A percentile compares a stretch with the other conserved stretches of the same genome.
phyloP scores from a whole-genome alignment of 257 asterid genomes.

The Craterostigma plantagineum region DNA sequence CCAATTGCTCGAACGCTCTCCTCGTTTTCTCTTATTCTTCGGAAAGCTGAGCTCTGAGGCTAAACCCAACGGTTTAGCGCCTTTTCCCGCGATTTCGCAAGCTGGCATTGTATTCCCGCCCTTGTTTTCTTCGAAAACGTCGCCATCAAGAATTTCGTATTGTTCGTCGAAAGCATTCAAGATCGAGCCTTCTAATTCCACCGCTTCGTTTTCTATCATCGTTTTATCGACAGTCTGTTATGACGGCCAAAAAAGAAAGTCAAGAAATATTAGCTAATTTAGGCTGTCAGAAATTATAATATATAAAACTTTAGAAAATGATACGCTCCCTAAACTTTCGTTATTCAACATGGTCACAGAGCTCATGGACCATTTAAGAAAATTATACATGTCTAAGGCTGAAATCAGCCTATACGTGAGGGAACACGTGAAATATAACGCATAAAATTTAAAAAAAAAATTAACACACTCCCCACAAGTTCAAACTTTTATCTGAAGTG shows the following conservation, averaged over 20 bases:
- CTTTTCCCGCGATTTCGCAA: constrained; percentile 14
- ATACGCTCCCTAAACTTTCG: too few species aligned
- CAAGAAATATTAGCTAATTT: neutral
- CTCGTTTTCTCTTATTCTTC: constrained; percentile 62
- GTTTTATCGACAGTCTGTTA: constrained; percentile 73
- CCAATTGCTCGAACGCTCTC: constrained; percentile 72
- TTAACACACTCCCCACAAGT: too few species aligned
- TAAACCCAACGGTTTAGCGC: constrained; percentile 20
- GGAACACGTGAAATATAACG: too few species aligned
- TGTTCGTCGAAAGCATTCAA: constrained; percentile 2
- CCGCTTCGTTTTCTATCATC: constrained; percentile 35
- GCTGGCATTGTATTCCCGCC: constrained; percentile 38
- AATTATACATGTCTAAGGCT: too few species aligned
- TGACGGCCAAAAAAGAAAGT: neutral
- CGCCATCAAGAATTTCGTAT: too few species aligned
- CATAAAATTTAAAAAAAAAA: too few species aligned
- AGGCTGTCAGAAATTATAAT: neutral
- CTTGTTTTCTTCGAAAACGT: constrained; percentile 25
- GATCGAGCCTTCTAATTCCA: constrained; percentile 27
- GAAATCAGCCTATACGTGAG: too few species aligned
- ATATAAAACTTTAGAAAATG: neutral
- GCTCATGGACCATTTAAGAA: too few species aligned
- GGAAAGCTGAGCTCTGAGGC: constrained; percentile 46
- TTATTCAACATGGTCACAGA: too few species aligned
- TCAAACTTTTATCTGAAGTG: too few species aligned